phyloP scores from a whole-genome alignment of 1,284 basidiomycete genomes.

The Sporisorium scitamineum region DNA sequence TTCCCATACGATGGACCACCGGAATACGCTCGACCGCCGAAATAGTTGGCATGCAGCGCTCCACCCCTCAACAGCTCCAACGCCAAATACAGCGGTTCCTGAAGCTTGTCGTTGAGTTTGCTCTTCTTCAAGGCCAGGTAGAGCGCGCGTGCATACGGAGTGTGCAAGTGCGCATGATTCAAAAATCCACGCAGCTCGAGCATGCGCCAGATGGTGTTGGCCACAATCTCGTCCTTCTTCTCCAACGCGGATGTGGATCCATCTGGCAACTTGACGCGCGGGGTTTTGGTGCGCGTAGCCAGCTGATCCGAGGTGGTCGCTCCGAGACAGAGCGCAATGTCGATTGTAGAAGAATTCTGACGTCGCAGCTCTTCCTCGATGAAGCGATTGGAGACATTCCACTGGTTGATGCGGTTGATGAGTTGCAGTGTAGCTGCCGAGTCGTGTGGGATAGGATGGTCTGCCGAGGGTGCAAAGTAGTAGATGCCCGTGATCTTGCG shows the following conservation, averaged over 20 bases:
- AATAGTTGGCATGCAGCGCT: constrained; percentile 92
- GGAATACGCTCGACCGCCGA: constrained; percentile 87
- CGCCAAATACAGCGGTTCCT: constrained; percentile 91
- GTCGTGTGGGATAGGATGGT: constrained; percentile 60
- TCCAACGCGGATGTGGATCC: constrained; percentile 74
- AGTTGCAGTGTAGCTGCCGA: constrained; percentile 84
- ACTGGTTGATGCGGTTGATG: constrained; percentile 87
- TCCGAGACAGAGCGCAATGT: constrained; percentile 92
- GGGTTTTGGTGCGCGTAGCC: constrained; percentile 59
- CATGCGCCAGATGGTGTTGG: constrained; percentile 98
- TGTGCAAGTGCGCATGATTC: constrained; percentile 85
- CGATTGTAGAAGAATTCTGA: constrained; percentile 97
- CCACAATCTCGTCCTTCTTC: constrained; percentile 98
- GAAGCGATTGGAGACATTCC: constrained; percentile 87
- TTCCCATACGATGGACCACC: constrained; percentile 92
- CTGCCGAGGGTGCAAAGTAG: constrained; percentile 58
- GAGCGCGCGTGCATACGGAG: constrained; percentile 85
- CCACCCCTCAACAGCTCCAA: constrained; percentile 90
- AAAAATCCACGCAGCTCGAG: constrained; percentile 95
- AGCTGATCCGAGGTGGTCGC: constrained; percentile 75
- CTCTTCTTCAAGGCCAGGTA: constrained; percentile 81
- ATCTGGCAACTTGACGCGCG: constrained; percentile 44
- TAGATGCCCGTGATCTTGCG: constrained; percentile 64
- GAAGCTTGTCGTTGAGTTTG: constrained; percentile 95
- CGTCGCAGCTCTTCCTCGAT: constrained; percentile 94